Conservation (phyloP, 805 yeast genomes). For the Saccharomyces jurei region DNA sequence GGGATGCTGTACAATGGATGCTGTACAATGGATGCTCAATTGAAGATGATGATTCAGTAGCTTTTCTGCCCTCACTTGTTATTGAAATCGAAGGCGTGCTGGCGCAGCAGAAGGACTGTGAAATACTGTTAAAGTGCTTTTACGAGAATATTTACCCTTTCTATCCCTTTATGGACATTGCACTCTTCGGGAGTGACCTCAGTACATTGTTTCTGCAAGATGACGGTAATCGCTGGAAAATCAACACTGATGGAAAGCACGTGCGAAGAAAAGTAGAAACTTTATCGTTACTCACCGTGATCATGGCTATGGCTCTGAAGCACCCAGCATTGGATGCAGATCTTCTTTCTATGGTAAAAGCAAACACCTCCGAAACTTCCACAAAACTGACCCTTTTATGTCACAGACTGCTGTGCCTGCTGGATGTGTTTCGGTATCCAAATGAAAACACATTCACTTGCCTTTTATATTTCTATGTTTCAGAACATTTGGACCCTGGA, state of each 20-base stretch:
- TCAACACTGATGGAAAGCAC: too few relatives aligned
- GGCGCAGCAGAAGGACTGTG: conserved; percentile 5
- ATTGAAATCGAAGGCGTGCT: conserved; percentile 11
- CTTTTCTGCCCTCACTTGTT: conserved; percentile 5
- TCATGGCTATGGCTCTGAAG: too few relatives aligned
- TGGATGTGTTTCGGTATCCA: conserved; percentile 11
- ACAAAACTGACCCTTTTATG: too few relatives aligned
- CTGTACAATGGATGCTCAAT: conserved; percentile 8
- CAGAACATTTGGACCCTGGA: conserved; percentile 10
- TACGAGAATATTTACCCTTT: conserved; percentile 20
- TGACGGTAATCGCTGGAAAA: too few relatives aligned
- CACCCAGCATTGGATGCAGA: too few relatives aligned
- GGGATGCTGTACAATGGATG: conserved; percentile 5
- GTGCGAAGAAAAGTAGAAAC: too few relatives aligned
- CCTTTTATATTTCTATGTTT: conserved; percentile 8
- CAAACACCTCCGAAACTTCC: too few relatives aligned
- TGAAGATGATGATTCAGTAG: conserved; percentile 7
- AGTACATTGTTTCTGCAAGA: too few relatives aligned
- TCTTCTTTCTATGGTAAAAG: too few relatives aligned
- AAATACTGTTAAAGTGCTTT: conserved; percentile 9
- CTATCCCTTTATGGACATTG: conserved; percentile 16
- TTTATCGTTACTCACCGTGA: too few relatives aligned
- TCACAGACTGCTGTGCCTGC: conserved; percentile 7
- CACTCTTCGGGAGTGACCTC: conserved; percentile 6
- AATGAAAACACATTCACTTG: conserved; percentile 12